Base-by-base conservation (phyloP, 108 stramenopile species). In the Cyclotella distinguenda region DNA sequence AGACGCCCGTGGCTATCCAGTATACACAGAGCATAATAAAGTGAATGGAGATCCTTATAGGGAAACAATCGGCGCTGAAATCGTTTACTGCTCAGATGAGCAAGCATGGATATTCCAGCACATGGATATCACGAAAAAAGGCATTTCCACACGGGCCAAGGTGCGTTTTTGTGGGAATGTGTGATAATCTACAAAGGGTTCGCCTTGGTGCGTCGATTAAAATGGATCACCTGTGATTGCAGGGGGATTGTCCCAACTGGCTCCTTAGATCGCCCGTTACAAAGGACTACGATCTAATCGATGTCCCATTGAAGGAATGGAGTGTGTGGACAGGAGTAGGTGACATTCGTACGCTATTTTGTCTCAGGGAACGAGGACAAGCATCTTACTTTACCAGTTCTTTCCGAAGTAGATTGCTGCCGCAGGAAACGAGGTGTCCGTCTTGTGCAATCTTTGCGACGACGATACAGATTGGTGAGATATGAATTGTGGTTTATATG, bases 401-500 rank as follows among this genome's bases (percentile, higher is more conserved):
- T n/a, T n/a, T n/a, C n/a, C n/a, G 7, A 23, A 1, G 16, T 21
- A 48, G 46, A 22, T 48, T n/a, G 39, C 44, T 26, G 33, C 40
- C 12, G 11, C 36, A 0, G 42, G 58, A 5, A 60, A 43, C 11
- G 31, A 60, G 44, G 58, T 60, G 1, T 44, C 42, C 11, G 44
- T 60, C 9, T 3, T 44, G 4, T 60, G 58, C 26, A 43, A 60
- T 16, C 7, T 25, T 2, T 60, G 58, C 16, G 42, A 44, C 2
- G 26, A 44, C 27, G 26, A 60, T 30, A 27, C 58, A 43, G 58
- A 60, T 28, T 60, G 58, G 27, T 42, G 44, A 22, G 36, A 26
- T 12, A 43, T 44, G 45, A 6, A 9, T 4, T 23, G 1, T 12
- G 16, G 18, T 13, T 56, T 21, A 9, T 16, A 23, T 59, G 6